Conservation (phyloP, 805 yeast species). For the Metschnikowia kofuensis region DNA sequence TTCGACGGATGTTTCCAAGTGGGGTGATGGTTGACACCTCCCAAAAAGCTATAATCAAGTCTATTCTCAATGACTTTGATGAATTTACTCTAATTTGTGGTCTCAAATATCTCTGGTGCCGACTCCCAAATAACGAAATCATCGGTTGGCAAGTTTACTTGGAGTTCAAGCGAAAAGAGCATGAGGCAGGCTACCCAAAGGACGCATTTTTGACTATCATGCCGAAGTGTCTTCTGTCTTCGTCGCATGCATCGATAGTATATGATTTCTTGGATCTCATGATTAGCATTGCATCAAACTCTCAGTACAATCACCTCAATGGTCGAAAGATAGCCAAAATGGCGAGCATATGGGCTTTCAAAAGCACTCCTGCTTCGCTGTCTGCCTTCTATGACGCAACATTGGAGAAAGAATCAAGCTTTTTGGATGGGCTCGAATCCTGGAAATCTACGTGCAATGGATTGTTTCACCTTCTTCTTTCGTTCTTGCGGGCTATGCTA, state of each 20-base stretch:
- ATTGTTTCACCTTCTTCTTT: slow-evolving; percentile 70
- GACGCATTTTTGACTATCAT: slow-evolving; percentile 75
- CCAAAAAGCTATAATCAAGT: slow-evolving; percentile 36
- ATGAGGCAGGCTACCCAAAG: slow-evolving; percentile 62
- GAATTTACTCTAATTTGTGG: slow-evolving; percentile 71
- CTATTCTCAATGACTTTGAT: slow-evolving; percentile 50
- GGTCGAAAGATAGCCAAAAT: slow-evolving; percentile 77
- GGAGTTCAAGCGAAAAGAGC: slow-evolving; percentile 63
- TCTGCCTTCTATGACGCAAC: slow-evolving; percentile 41
- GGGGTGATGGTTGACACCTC: slow-evolving; percentile 42
- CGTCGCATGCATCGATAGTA: slow-evolving; percentile 86
- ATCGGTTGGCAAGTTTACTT: slow-evolving; percentile 85
- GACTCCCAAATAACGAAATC: slow-evolving; percentile 74
- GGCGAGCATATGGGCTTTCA: slow-evolving; percentile 88
- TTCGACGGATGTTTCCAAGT: slow-evolving; percentile 56
- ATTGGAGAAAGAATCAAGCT: slow-evolving; percentile 32
- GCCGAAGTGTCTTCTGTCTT: slow-evolving; percentile 80
- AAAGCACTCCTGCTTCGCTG: slow-evolving; percentile 15
- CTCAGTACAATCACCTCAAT: slow-evolving; percentile 72
- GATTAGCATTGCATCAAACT: slow-evolving; percentile 73
- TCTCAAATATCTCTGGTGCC: slow-evolving; percentile 81
- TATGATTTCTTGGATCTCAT: slow-evolving; percentile 83
- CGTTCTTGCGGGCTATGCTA: slow-evolving; percentile 77
- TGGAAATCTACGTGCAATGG: slow-evolving; percentile 88
- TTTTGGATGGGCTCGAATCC: slow-evolving; percentile 66